phyloP scores from a whole-genome alignment of 768 basidiomycete species.

The Russula sp. region DNA sequence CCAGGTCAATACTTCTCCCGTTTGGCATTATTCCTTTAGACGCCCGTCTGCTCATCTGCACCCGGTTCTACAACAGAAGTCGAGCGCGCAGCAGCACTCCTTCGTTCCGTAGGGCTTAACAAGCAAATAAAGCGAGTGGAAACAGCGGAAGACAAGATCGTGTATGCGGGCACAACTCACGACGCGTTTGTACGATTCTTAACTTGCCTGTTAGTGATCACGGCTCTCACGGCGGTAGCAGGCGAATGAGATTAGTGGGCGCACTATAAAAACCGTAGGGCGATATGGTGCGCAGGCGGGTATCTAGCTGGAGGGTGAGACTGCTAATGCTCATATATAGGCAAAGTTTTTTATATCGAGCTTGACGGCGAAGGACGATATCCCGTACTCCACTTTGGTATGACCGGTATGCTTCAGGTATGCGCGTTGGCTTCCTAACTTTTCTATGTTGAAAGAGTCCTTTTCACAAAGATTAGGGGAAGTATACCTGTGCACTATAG shows the following conservation, averaged over 20 bases:
- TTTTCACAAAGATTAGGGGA: constrained; percentile 40
- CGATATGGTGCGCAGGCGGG: constrained; percentile 42
- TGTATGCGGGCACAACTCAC: constrained; percentile 51
- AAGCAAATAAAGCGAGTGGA: constrained; percentile 51
- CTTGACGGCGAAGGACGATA: constrained; percentile 52
- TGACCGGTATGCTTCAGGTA: constrained; percentile 80
- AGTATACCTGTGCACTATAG: constrained; percentile 43
- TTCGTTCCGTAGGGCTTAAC: constrained; percentile 44
- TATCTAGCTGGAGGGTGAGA: not conserved
- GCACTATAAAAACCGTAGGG: constrained; percentile 39
- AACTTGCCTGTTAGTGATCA: not conserved
- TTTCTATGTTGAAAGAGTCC: not conserved
- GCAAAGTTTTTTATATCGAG: constrained; percentile 61
- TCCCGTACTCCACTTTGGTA: constrained; percentile 75
- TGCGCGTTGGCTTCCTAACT: not conserved
- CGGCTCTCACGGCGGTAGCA: constrained; percentile 25
- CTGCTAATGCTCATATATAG: constrained; percentile 26
- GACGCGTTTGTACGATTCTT: constrained; percentile 49
- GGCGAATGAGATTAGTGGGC: constrained; percentile 47
- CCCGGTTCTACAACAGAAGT: constrained; percentile 43
- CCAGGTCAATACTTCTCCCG: constrained; percentile 5
- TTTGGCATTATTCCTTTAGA: not conserved
- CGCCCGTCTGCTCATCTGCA: not conserved
- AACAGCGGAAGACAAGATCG: constrained; percentile 51
- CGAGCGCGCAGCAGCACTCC: constrained; percentile 52